Percentiles rank a stretch among this genome's conserved stretches.
phyloP scores from a whole-genome alignment of 2,329 filamentous ascomycete species.

The Penicillium sp. region DNA sequence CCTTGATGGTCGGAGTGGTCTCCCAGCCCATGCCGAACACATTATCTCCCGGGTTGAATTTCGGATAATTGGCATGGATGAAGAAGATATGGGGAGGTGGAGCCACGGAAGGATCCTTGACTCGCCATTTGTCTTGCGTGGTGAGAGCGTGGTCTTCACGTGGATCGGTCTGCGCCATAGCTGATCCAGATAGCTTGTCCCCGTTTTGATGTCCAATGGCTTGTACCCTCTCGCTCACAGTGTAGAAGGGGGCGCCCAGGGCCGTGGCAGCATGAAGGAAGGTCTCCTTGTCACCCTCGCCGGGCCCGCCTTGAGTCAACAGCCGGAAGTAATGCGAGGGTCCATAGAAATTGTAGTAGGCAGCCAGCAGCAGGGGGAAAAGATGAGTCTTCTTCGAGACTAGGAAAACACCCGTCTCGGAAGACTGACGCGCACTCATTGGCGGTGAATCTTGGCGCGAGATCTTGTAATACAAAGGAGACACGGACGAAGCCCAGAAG shows the following conservation, averaged over 20 bases:
- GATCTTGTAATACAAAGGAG: conserved; percentile 52
- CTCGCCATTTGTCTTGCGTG: conserved; percentile 41
- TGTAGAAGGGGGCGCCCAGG: conserved; percentile 42
- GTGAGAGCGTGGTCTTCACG: conserved; percentile 45
- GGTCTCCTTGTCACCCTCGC: conserved; percentile 50
- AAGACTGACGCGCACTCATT: conserved; percentile 44
- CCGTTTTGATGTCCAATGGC: conserved; percentile 42
- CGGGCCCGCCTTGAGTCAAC: conserved; percentile 46
- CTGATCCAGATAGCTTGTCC: conserved; percentile 41
- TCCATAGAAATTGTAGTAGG: conserved; percentile 48
- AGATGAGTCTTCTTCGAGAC: conserved; percentile 46
- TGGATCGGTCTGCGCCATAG: conserved; percentile 48
- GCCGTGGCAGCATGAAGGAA: conserved; percentile 45
- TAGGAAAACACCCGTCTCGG: conserved; percentile 45
- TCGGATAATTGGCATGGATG: conserved; percentile 51
- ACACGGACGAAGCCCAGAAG: conserved; percentile 55
- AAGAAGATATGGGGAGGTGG: conserved; percentile 46
- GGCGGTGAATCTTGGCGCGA: conserved; percentile 44
- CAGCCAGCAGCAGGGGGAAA: conserved; percentile 42
- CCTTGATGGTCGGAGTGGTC: conserved; percentile 43
- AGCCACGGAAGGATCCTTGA: conserved; percentile 40
- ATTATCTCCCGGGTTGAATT: conserved; percentile 49
- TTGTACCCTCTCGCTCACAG: conserved; percentile 45
- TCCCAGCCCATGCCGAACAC: conserved; percentile 49
- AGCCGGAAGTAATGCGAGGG: conserved; percentile 48